Evolutionary conservation across 805 yeast genomes (phyloP).

Genomic region (Candida rishiriensis): DNA sequence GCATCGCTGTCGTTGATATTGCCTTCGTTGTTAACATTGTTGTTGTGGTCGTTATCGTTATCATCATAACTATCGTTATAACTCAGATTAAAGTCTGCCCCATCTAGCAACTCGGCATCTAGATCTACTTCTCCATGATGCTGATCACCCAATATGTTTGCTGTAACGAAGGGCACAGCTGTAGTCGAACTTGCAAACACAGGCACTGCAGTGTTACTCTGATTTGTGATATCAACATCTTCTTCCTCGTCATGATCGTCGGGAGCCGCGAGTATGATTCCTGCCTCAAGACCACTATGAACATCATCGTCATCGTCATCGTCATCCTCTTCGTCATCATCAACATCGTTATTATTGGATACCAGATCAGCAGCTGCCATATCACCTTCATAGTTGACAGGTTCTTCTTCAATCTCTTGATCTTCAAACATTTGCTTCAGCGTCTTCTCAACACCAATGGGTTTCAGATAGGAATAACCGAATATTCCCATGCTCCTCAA

Average conservation of each 20-base stretch:
- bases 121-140: constrained; percentile 28
- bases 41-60: constrained; percentile 20
- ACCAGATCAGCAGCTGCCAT: constrained; percentile 4
- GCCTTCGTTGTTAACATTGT: constrained; percentile 10
- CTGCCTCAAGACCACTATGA: constrained; percentile 1
- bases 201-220: not conserved
- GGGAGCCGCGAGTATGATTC: not conserved
- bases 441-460: constrained; percentile 58
- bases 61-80: constrained; percentile 28
- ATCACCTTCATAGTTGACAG: constrained; percentile 19
- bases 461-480: constrained; percentile 48
- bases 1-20: constrained; percentile 2
- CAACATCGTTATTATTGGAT: constrained; percentile 2
- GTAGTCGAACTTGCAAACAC: not conserved
- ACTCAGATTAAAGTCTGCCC: constrained; percentile 33
- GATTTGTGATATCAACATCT: not conserved
- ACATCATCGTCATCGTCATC: constrained; percentile 25
- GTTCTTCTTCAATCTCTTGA: constrained; percentile 16
- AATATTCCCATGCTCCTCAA: constrained; percentile 34
- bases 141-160: not conserved
- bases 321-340: constrained; percentile 6
- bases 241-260: constrained; percentile 2
- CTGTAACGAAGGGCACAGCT: not conserved
- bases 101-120: constrained; percentile 44
- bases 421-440: constrained; percentile 34